Base-by-base conservation (phyloP, 495 filamentous ascomycete species). In the Xylaria venustula region DNA sequence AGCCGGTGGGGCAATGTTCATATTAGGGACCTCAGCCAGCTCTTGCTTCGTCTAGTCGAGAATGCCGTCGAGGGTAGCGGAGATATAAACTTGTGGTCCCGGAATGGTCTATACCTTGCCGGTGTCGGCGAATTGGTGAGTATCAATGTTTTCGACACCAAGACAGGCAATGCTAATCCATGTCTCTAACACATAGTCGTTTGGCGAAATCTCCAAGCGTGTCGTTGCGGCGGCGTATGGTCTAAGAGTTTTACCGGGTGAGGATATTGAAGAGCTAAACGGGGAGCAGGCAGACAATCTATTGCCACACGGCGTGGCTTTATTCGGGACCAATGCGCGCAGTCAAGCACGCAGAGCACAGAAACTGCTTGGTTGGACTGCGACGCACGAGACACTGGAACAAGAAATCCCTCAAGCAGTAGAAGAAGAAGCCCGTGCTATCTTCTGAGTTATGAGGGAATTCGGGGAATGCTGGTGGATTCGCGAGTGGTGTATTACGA, bases 1-100 rank as follows among this genome's bases (percentile, higher is more conserved):
- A 84, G 82, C 54, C 57, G 76, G 23, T 87, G 85, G 83, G 78
- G 81, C 32, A 75, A 84, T 64, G 73, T 89, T 26, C 80, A 87
- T 60, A 79, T 88, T 20, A 77, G 82, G 12, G 85, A 88, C 66
- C 70, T 88, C 20, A 81, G 79, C 61, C 73, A 83, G 19, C 64
- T 83, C 7, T 87, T 79, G 61, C 60, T 82, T 7, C 69, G 71
- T 1, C 70, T 88, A 34, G 81, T 81, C 6, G 82, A 85, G 55
- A 80, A 79, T 1, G 85, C 86, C 8, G 77, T n/a, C n/a, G n/a
- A 79, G 4, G 69, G 64, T n/a, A 79, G 78, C 11, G 30, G 5
- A 5, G 30, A 34, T 34, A 34, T 5, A 4, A 34, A 34, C 30
- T 5, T 34, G 30, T 34, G 5, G 30, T 4, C 5, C 30, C 30